These are phyloP conservation scores for Tolypocladium cylindrosporum DNA, from an alignment of 2,329 filamentous ascomycete species.

Conservation along the genomic window DNA sequence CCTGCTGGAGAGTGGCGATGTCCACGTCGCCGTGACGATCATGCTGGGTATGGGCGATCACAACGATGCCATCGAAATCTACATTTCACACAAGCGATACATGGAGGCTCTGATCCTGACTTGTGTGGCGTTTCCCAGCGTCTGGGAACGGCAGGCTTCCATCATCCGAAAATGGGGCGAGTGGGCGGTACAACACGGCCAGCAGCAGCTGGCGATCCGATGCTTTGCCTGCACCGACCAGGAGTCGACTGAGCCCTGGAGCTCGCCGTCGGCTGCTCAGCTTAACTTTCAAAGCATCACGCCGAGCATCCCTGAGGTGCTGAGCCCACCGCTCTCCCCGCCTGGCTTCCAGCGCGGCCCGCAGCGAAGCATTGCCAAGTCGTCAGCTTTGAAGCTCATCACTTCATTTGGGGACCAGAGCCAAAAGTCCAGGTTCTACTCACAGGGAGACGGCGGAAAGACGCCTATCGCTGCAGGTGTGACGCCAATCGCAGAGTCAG, in stretches of 20 bases:
- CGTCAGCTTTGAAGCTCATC: slow-evolving; percentile 79
- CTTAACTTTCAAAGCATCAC: slow-evolving; percentile 45
- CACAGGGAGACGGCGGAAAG: slow-evolving; percentile 42
- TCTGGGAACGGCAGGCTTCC: slow-evolving; percentile 85
- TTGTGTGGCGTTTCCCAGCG: slow-evolving; percentile 68
- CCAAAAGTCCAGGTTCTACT: slow-evolving; percentile 55
- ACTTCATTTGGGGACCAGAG: slow-evolving; percentile 68
- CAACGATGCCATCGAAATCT: slow-evolving; percentile 93
- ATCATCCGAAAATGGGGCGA: slow-evolving; percentile 94
- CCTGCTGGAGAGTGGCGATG: slow-evolving; percentile 77
- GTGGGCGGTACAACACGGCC: slow-evolving; percentile 73
- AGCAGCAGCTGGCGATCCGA: slow-evolving; percentile 82
- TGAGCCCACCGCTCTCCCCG: slow-evolving; percentile 66
- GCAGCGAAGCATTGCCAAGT: slow-evolving; percentile 60
- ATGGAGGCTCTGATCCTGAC: slow-evolving; percentile 90
- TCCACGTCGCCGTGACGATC: slow-evolving; percentile 87
- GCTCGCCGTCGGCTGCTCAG: slow-evolving; percentile 66
- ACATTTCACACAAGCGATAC: slow-evolving; percentile 80
- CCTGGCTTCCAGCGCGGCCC: slow-evolving; percentile 52
- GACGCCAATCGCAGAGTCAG: slow-evolving; percentile 79
- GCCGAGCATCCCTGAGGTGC: slow-evolving; percentile 47
- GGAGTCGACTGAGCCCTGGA: slow-evolving; percentile 80
- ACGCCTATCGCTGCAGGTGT: slow-evolving; percentile 77
- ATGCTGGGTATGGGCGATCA: slow-evolving; percentile 86
- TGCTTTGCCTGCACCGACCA: slow-evolving; percentile 87